Evolutionary conservation across 441 rosid species (phyloP).

Genomic region (Kokia cookei): DNA sequence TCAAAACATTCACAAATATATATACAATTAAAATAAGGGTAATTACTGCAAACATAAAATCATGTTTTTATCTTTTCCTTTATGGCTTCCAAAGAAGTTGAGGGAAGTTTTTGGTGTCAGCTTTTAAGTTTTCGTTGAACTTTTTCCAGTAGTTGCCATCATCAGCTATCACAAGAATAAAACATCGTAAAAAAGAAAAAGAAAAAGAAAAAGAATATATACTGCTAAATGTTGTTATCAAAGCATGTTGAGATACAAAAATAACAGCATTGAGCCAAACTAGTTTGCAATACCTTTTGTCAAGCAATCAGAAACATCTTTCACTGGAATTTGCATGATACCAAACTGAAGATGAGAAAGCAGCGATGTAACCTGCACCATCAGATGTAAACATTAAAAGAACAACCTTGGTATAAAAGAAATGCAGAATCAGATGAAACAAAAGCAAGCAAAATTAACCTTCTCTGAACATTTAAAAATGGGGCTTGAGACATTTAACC

Average conservation of each 20-base stretch:
- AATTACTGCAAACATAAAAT: neutral
- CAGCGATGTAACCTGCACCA: constrained; percentile 45
- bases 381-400: constrained; percentile 7
- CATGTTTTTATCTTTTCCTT: neutral
- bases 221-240: neutral
- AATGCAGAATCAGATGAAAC: neutral
- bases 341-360: constrained; percentile 57
- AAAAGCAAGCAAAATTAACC: constrained; percentile 29
- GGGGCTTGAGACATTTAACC: constrained; percentile 61
- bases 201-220: neutral
- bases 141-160: neutral
- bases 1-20: neutral
- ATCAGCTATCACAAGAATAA: neutral
- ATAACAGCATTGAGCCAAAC: constrained; percentile 2
- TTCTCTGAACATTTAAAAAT: constrained; percentile 52
- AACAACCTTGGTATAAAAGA: neutral
- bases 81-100: neutral
- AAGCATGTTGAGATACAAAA: neutral
- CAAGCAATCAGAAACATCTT: constrained; percentile 43
- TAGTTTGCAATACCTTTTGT: constrained; percentile 45
- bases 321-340: constrained; percentile 63
- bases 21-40: neutral
- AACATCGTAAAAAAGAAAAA: neutral
- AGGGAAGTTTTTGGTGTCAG: neutral
- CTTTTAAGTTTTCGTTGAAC: neutral